Base-by-base conservation (phyloP, 345 rosid genomes). In the Geranium rotundifolium region DNA sequence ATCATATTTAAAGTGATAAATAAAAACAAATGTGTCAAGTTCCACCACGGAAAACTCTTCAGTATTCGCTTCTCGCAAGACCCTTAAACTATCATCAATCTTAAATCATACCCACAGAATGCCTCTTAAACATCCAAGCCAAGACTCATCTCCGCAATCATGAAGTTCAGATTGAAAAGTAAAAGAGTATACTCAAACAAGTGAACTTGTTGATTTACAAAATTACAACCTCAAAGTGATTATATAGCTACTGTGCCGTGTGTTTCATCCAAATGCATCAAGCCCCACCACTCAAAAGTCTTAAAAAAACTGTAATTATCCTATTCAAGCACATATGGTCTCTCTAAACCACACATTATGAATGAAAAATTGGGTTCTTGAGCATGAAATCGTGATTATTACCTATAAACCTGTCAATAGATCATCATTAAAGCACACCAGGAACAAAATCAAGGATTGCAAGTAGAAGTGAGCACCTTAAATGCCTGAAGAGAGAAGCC, bases 401-500 rank as follows among this genome's bases (percentile, higher is more conserved):
- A 9, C 52, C 52, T 23, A 23, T 23, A 23, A 23, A 23, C 27
- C 27, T 23, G 2, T 23, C 27, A 23, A 23, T 0, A 23, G 27
- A 23, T 14, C 52, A 9, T 14, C 8, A 46, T 0, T 3, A 46
- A 46, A 14, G 1, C 15, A 46, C 41, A 34, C 41, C 41, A 46
- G 8, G 52, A 9, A 46, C 16, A 9, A 46, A 34, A 34, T 34
- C 10, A 46, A 14, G 12, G 52, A 57, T 17, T 19, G 30, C 30
- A 57, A 57, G 17, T 57, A 57, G 15, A 19, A 57, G 3, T 16
- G n/a, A 19, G 54, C 30, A 89, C 99, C 99, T 87, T 71, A 93
- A 62, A 70, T 93, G 99, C 69, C 82, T 75, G 70, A 86, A 83
- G 58, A 93, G 71, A 15, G 88, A 66, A 60, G 81, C 85, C 50